Evolutionary conservation across 306 rosid species (phyloP).

Genomic region (Casuarina cunninghamiana): DNA sequence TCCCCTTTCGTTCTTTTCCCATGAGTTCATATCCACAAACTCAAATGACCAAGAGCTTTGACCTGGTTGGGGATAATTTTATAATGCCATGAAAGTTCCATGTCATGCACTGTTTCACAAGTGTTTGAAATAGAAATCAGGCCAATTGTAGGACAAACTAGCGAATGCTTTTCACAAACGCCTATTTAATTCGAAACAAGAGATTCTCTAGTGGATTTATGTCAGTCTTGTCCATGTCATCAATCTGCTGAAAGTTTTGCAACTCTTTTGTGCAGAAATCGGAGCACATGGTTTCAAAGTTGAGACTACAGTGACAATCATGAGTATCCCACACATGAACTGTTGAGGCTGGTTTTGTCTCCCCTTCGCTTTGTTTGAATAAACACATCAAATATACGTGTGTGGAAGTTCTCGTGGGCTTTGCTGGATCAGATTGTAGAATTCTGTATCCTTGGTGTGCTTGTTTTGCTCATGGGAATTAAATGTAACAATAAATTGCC

Average conservation of each 20-base stretch:
- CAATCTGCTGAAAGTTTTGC: background rate
- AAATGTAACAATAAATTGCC: background rate
- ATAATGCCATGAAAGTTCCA: background rate
- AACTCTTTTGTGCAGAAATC: constrained; percentile 49
- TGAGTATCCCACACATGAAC: constrained; percentile 18
- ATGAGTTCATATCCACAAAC: background rate
- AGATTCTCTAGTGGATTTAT: background rate
- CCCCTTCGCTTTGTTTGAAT: background rate
- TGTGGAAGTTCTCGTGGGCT: background rate
- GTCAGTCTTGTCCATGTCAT: background rate
- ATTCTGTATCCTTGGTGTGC: background rate
- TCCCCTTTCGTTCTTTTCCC: background rate
- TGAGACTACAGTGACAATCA: constrained; percentile 34
- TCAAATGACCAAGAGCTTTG: background rate
- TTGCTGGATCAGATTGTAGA: background rate
- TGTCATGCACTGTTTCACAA: background rate
- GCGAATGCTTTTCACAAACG: background rate
- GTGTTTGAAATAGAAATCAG: background rate
- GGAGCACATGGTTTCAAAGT: constrained; percentile 78
- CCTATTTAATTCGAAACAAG: background rate
- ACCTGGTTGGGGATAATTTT: background rate
- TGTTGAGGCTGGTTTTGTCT: background rate
- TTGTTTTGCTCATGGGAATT: background rate
- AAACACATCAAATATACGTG: constrained; percentile 1
- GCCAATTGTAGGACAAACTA: background rate